phyloP scores from a whole-genome alignment of 129 eudicot genomes.

The Helichrysum umbraculigerum region DNA sequence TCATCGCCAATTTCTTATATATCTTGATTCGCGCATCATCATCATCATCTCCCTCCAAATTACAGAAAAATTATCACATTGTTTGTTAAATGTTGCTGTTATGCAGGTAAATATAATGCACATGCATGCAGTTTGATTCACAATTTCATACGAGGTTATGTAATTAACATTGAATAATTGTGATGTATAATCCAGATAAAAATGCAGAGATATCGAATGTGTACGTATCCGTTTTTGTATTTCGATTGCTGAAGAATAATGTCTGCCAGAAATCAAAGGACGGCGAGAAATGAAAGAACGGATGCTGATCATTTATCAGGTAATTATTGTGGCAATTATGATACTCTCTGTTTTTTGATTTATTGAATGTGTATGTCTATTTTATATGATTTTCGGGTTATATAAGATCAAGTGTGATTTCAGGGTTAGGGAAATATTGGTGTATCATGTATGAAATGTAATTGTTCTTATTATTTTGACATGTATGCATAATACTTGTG shows the following conservation, averaged over 20 bases:
- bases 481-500: neutral
- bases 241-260: slow-evolving; percentile 27
- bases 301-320: slow-evolving; percentile 25
- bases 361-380: neutral
- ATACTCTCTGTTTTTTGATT: slow-evolving; percentile 4
- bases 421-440: slow-evolving; percentile 25
- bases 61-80: slow-evolving; percentile 1
- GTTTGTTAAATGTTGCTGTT: slow-evolving; percentile 23
- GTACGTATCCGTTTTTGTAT: slow-evolving; percentile 18
- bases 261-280: slow-evolving; percentile 21
- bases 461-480: neutral
- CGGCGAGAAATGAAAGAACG: slow-evolving; percentile 16
- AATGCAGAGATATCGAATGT: slow-evolving; percentile 32
- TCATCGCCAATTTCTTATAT: slow-evolving; percentile 3
- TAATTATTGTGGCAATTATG: neutral
- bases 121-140: slow-evolving; percentile 15
- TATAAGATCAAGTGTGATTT: slow-evolving; percentile 18
- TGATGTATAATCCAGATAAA: slow-evolving; percentile 23
- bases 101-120: slow-evolving; percentile 24
- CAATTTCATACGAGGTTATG: neutral
- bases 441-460: neutral
- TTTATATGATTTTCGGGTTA: slow-evolving; percentile 15
- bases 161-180: neutral
- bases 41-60: slow-evolving; percentile 14
- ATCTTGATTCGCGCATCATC: slow-evolving; percentile 9